These are phyloP conservation scores for Metschnikowia matae DNA, from an alignment of 805 yeast species.

Conservation along the genomic window DNA sequence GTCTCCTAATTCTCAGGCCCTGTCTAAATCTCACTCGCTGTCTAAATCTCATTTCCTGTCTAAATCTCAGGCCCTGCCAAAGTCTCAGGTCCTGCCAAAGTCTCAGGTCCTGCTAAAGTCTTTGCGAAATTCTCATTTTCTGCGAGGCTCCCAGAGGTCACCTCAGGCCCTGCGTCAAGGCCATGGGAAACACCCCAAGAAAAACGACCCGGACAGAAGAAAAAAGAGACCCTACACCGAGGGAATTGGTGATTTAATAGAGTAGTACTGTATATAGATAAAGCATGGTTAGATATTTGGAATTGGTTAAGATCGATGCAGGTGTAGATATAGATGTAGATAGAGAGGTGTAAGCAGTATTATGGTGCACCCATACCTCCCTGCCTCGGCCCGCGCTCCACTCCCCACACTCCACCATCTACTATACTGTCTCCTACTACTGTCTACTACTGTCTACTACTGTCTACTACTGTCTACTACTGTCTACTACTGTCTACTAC, in stretches of 20 bases:
- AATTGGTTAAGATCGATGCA: too few relatives aligned
- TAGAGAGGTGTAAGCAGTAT: too few relatives aligned
- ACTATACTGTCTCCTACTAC: background rate
- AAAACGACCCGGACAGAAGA: slow-evolving; percentile 1
- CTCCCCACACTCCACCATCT: background rate
- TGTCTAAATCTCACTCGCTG: too few relatives aligned
- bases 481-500: background rate
- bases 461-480: too few relatives aligned
- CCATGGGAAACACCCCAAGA: background rate
- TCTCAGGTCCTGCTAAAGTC: too few relatives aligned
- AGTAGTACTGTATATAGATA: slow-evolving; percentile 15
- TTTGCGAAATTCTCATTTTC: background rate
- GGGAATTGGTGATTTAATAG: slow-evolving; percentile 26
- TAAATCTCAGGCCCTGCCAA: too few relatives aligned
- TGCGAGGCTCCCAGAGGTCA: slow-evolving; percentile 1
- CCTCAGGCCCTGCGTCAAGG: slow-evolving; percentile 8
- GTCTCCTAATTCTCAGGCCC: too few relatives aligned
- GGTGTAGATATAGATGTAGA: too few relatives aligned
- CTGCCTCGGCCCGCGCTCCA: slow-evolving; percentile 6
- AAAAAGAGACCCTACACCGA: slow-evolving; percentile 18
- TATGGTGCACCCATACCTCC: slow-evolving; percentile 10
- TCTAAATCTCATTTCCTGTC: too few relatives aligned
- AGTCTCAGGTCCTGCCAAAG: too few relatives aligned
- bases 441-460: background rate
- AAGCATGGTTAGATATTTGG: too few relatives aligned